Base-by-base conservation (phyloP, 2,329 filamentous ascomycete species). In the Helicocarpus griseus region DNA sequence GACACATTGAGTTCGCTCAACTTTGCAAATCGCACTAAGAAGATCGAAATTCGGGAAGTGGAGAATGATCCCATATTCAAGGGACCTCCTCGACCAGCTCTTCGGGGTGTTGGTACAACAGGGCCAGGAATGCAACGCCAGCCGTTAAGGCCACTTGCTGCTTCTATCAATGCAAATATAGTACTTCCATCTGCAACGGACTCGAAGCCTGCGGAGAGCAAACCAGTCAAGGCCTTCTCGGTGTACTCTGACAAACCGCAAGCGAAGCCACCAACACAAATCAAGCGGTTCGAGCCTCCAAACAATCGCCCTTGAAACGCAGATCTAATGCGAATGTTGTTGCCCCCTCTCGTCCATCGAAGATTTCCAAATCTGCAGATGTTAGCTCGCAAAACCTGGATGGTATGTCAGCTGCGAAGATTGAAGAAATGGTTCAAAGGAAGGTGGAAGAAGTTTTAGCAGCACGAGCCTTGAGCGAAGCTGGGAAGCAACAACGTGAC, bases 51-150 rank as follows among this genome's bases (percentile, higher is more conserved):
- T 9, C 85, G 89, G 48, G 93, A 97, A 67, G 87, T 95, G 53
- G 91, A 97, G 68, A 97, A 97, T 63, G 89, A 96, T 63, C 85
- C 94, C 3, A 84, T 95, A 38, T 94, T 88, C 73, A 89, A 87
- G 64, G 83, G 86, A 50, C 78, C 81, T 51, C 81, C 85, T 26
- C 78, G 81, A 51, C 74, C 77, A n/a, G 70, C 63, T 11, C 62
- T 57, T 59, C 69, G 59, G 61, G 66, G 49, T 11, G 14, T 48
- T 60, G 66, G 58, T 57, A 70, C 72, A n/a, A 62, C 68, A 3
- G 73, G 73, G 6, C 58, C 69, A 2, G 63, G 65, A 26, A 69
- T 76, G 11, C 72, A 75, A 50, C 79, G 91, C 14, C 89, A 95
- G 64, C 89, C 91, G 8, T 70, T 96, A 22, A 81, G 87, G 14